Evolutionary conservation across 2,329 filamentous ascomycete genomes (phyloP).

Genomic region (Pseudocercospora fijiensis): DNA sequence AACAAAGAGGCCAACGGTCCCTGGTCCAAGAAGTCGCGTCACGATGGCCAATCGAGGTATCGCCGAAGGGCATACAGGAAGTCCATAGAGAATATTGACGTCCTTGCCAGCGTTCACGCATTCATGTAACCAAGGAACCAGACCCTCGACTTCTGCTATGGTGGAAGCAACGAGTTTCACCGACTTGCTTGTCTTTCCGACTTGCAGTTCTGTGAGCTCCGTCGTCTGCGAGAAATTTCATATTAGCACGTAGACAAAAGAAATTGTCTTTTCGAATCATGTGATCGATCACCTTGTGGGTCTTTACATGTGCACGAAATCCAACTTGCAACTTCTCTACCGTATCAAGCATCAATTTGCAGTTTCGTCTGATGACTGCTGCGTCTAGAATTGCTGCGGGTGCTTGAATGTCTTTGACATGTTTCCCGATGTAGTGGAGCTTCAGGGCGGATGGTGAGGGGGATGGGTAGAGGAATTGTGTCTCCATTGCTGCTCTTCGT

Average conservation of each 20-base stretch:
- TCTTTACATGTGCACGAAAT: constrained; percentile 79
- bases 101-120: constrained; percentile 54
- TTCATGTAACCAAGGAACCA: constrained; percentile 60
- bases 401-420: constrained; percentile 59
- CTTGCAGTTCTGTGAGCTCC: constrained; percentile 66
- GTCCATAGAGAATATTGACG: constrained; percentile 70
- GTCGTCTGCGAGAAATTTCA: constrained; percentile 52
- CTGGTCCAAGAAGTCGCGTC: constrained; percentile 55
- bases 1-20: constrained; percentile 63
- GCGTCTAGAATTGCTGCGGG: constrained; percentile 69
- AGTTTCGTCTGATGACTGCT: constrained; percentile 66
- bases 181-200: constrained; percentile 56
- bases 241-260: neutral
- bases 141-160: constrained; percentile 67
- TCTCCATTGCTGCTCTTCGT: neutral
- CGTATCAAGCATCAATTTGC: constrained; percentile 67
- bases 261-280: neutral
- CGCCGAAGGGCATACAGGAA: constrained; percentile 64
- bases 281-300: constrained; percentile 65
- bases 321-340: constrained; percentile 58
- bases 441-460: constrained; percentile 38
- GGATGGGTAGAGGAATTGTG: constrained; percentile 33
- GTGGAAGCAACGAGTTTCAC: constrained; percentile 71
- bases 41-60: constrained; percentile 61
- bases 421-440: constrained; percentile 58